Percentiles rank a stretch among this genome's conserved stretches.
phyloP scores from a whole-genome alignment of 2,329 filamentous ascomycete genomes.

The Albifimbria verrucaria region DNA sequence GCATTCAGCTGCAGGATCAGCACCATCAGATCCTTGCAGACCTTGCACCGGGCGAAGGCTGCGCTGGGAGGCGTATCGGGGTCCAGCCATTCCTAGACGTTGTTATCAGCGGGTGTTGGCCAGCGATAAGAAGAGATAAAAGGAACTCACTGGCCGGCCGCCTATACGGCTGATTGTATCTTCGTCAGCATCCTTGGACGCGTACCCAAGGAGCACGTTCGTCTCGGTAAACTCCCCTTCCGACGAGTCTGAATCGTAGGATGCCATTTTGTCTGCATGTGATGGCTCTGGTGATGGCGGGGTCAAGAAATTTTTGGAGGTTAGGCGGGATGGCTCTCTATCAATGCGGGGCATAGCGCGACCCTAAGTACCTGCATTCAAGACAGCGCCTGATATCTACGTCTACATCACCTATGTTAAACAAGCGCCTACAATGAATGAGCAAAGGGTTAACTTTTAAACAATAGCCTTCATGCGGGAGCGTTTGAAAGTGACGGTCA shows the following conservation, averaged over 20 bases:
- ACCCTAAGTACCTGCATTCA: conserved; percentile 5
- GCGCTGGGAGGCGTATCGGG: conserved; percentile 68
- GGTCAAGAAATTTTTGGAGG: conserved; percentile 37
- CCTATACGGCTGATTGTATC: conserved; percentile 87
- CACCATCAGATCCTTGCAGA: conserved; percentile 80
- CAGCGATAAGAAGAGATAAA: conserved; percentile 1
- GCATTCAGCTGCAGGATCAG: conserved; percentile 88
- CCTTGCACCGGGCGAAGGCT: conserved; percentile 76
- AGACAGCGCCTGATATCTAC: too few relatives aligned
- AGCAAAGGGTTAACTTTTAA: not conserved
- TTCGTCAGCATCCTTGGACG: conserved; percentile 72
- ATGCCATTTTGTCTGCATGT: conserved; percentile 54
- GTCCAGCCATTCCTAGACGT: conserved; percentile 77
- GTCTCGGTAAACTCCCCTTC: conserved; percentile 73
- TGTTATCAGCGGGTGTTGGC: conserved; percentile 13
- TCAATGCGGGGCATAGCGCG: conserved; percentile 28
- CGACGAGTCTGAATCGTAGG: conserved; percentile 85
- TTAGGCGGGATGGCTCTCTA: not conserved
- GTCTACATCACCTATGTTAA: too few relatives aligned
- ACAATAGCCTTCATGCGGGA: too few relatives aligned
- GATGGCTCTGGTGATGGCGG: conserved; percentile 26
- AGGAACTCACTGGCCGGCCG: conserved; percentile 71
- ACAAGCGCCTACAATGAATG: too few relatives aligned
- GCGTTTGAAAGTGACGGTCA: not conserved
- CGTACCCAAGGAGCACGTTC: conserved; percentile 86